These are phyloP conservation scores for Hypericum androsaemum DNA, from an alignment of 345 rosid species.

Conservation along the genomic window DNA sequence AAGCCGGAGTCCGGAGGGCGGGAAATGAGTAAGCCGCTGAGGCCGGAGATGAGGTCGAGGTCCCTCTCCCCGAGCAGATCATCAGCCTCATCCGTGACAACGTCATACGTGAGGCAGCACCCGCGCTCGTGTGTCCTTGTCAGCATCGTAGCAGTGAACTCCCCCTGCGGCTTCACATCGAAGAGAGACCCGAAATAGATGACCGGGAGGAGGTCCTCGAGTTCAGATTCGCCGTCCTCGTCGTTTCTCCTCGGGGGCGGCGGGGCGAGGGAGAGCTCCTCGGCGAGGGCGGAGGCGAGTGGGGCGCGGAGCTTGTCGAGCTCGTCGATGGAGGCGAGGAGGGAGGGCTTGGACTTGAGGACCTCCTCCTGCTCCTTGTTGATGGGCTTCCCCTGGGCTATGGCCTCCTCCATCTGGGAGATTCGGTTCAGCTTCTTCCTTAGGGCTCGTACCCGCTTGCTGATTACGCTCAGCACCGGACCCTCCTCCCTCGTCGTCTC, in stretches of 20 bases:
- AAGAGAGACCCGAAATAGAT: slow-evolving; percentile 75
- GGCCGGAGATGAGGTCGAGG: slow-evolving; percentile 59
- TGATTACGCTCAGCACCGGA: slow-evolving; percentile 70
- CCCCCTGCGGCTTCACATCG: slow-evolving; percentile 73
- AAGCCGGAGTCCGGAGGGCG: slow-evolving; percentile 66
- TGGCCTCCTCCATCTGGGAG: slow-evolving; percentile 66
- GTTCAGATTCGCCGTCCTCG: not conserved
- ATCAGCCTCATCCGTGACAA: slow-evolving; percentile 79
- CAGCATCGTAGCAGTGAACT: slow-evolving; percentile 64
- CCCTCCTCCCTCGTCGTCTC: slow-evolving; percentile 48
- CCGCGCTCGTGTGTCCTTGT: slow-evolving; percentile 83
- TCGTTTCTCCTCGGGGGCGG: no score
- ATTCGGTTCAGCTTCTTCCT: slow-evolving; percentile 83
- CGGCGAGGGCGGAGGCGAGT: slow-evolving; percentile 52
- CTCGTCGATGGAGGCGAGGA: slow-evolving; percentile 61
- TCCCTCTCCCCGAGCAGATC: slow-evolving; percentile 79
- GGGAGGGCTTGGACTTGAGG: slow-evolving; percentile 68
- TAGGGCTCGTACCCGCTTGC: slow-evolving; percentile 86
- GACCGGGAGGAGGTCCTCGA: slow-evolving; percentile 66
- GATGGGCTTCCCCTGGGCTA: slow-evolving; percentile 68
- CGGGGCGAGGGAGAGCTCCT: slow-evolving; percentile 38
- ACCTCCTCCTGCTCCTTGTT: slow-evolving; percentile 83
- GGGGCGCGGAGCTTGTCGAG: slow-evolving; percentile 79
- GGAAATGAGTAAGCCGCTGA: slow-evolving; percentile 53
- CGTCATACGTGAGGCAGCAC: slow-evolving; percentile 82